Percentiles rank a stretch among this genome's conserved stretches.
Evolutionary conservation across 1,284 basidiomycete species (phyloP).

Genomic region (Fomitopsis betulina): DNA sequence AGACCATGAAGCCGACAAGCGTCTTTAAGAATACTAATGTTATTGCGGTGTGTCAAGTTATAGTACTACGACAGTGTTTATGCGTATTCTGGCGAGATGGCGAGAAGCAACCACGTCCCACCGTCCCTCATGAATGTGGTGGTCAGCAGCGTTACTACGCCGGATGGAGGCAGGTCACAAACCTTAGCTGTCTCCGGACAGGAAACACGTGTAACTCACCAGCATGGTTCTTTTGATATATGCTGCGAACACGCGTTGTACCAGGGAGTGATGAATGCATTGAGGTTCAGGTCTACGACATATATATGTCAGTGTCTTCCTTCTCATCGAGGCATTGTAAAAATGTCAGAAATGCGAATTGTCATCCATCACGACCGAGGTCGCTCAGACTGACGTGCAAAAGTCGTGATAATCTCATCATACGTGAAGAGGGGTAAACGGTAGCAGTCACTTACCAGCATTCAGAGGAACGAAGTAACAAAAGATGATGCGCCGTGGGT

Average conservation of each 20-base stretch:
- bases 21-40: too few species aligned
- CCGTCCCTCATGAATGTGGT: too few species aligned
- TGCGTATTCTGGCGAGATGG: too few species aligned
- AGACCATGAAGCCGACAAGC: too few species aligned
- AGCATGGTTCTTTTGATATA: neutral
- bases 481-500: too few species aligned
- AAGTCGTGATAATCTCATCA: constrained; percentile 21
- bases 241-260: neutral
- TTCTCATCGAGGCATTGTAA: too few species aligned
- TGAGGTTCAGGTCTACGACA: neutral
- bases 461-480: too few species aligned
- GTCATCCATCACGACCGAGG: constrained; percentile 31
- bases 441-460: neutral
- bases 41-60: too few species aligned
- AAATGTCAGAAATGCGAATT: constrained; percentile 30
- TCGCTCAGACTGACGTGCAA: constrained; percentile 55
- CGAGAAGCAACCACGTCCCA: too few species aligned
- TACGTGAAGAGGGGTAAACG: neutral
- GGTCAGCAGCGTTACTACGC: too few species aligned
- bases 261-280: neutral
- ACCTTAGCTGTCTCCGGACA: neutral
- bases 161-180: too few species aligned
- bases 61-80: too few species aligned
- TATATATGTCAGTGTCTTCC: neutral
- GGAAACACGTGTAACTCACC: neutral